Percentiles rank a stretch among this genome's conserved stretches.
phyloP scores from a whole-genome alignment of 768 basidiomycete species.

The Gymnopilus dilepis region DNA sequence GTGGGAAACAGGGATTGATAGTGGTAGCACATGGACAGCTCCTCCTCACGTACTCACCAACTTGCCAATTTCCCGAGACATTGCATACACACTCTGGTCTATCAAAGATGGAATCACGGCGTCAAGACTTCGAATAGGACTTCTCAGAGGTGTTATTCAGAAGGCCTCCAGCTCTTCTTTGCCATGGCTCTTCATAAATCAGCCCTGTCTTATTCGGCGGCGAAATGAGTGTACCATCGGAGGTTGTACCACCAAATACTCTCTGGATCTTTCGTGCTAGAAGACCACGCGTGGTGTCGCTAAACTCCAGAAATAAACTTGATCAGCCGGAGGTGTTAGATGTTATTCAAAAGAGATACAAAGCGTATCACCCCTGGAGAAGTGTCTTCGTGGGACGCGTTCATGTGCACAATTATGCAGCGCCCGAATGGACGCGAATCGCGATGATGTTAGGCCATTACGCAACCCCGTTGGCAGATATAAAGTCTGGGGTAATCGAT shows the following conservation, averaged over 20 bases:
- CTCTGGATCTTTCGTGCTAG: background rate
- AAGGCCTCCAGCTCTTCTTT: background rate
- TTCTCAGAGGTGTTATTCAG: background rate
- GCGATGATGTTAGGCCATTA: constrained; percentile 1
- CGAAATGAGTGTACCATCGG: background rate
- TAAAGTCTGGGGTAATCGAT: background rate
- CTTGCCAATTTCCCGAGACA: background rate
- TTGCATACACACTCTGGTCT: background rate
- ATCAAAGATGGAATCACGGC: background rate
- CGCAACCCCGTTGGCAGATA: constrained; percentile 11
- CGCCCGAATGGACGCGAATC: background rate
- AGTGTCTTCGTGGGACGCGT: constrained; percentile 14
- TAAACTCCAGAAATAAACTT: constrained; percentile 4
- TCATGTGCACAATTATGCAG: constrained; percentile 11
- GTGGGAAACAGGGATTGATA: background rate
- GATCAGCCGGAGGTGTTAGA: background rate
- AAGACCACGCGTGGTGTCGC: constrained; percentile 2
- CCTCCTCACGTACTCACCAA: constrained; percentile 4
- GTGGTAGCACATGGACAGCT: background rate
- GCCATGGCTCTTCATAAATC: background rate
- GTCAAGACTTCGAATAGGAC: background rate
- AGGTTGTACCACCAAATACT: background rate
- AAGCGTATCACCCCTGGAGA: constrained; percentile 9
- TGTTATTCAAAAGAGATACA: constrained; percentile 3
- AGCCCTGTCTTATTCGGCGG: background rate